Conservation (phyloP, 2,329 filamentous ascomycete species). For the Alternaria sp. region DNA sequence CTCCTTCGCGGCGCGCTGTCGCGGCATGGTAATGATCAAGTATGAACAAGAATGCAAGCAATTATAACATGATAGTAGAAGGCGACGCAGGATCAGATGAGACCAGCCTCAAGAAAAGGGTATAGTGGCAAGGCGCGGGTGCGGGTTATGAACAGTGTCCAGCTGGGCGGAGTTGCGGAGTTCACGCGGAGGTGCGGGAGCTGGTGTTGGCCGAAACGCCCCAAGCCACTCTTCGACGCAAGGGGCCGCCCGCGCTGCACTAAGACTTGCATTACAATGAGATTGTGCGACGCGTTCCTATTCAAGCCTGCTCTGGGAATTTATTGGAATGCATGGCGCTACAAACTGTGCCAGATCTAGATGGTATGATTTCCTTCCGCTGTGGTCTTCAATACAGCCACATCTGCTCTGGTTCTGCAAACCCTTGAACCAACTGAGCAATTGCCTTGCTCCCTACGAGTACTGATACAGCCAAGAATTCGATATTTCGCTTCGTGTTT, state of each 20-base stretch:
- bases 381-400: not conserved
- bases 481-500: not conserved
- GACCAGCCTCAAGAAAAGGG: not conserved
- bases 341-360: not conserved
- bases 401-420: not conserved
- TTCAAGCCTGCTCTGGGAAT: slow-evolving; percentile 32
- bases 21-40: slow-evolving; percentile 38
- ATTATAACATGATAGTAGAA: slow-evolving; percentile 24
- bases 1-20: slow-evolving; percentile 44
- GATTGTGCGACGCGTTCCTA: slow-evolving; percentile 24
- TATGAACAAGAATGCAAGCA: not conserved
- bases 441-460: not conserved
- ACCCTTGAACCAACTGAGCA: not conserved
- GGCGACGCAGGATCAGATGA: not conserved
- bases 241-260: slow-evolving; percentile 7
- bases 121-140: slow-evolving; percentile 9
- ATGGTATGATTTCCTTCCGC: not conserved
- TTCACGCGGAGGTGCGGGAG: slow-evolving; percentile 36
- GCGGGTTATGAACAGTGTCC: slow-evolving; percentile 12
- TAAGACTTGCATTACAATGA: slow-evolving; percentile 32
- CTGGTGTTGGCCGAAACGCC: slow-evolving; percentile 35
- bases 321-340: slow-evolving; percentile 1
- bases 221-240: slow-evolving; percentile 37
- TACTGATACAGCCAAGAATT: not conserved
- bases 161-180: slow-evolving; percentile 27